These are phyloP conservation scores for Spiromastix sp. DNA, from an alignment of 2,329 filamentous ascomycete species.

Conservation along the genomic window DNA sequence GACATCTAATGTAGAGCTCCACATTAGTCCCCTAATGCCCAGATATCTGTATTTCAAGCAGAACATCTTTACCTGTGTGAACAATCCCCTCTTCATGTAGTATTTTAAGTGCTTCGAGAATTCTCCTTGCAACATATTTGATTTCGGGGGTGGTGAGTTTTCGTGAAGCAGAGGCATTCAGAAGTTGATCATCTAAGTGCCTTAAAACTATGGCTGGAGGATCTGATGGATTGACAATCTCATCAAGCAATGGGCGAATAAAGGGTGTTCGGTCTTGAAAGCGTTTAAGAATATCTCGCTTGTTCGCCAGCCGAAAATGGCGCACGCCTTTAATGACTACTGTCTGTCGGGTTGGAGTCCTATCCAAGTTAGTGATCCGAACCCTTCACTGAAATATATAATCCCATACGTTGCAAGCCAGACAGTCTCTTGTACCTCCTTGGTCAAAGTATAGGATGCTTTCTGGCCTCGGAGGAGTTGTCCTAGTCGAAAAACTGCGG, in stretches of 20 bases:
- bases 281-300: constrained; percentile 8
- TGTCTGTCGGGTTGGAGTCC: too few relatives aligned
- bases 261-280: constrained; percentile 7
- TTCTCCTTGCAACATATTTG: constrained; percentile 10
- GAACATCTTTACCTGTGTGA: constrained; percentile 8
- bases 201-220: constrained; percentile 11
- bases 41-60: not conserved
- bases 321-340: constrained; percentile 6
- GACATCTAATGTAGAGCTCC: constrained; percentile 9
- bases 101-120: constrained; percentile 10
- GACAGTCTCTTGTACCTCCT: constrained; percentile 8
- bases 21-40: not conserved
- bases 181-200: constrained; percentile 12
- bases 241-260: constrained; percentile 9
- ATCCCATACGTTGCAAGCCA: constrained; percentile 11
- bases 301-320: constrained; percentile 9
- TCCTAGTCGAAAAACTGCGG: constrained; percentile 1
- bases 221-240: constrained; percentile 8
- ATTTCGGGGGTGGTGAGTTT: constrained; percentile 9
- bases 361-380: too few relatives aligned
- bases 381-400: too few relatives aligned
- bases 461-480: constrained; percentile 6
- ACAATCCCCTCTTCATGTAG: constrained; percentile 11
- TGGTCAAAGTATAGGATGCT: constrained; percentile 7
- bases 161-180: constrained; percentile 4